Conservation (phyloP, 768 basidiomycete species). For the Boletus barrowsii region DNA sequence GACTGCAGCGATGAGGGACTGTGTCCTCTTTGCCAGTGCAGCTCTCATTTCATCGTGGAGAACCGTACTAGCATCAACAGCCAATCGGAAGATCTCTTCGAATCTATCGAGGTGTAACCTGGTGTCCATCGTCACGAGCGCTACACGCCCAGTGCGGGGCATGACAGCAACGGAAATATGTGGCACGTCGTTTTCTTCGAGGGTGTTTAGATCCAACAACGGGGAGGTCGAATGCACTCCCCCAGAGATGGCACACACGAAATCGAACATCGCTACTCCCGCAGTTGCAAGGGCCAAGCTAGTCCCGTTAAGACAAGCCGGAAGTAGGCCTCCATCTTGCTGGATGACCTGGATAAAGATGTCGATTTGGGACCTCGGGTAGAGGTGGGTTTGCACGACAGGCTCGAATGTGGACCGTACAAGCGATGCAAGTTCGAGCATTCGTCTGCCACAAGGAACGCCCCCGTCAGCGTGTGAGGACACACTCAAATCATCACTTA, state of each 20-base stretch:
- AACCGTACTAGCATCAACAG: slow-evolving; percentile 70
- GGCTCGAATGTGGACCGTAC: slow-evolving; percentile 96
- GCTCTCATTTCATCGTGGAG: slow-evolving; percentile 82
- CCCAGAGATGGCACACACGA: slow-evolving; percentile 85
- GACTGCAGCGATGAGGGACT: slow-evolving; percentile 60
- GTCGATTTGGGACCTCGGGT: slow-evolving; percentile 93
- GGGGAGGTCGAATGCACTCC: slow-evolving; percentile 81
- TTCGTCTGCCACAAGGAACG: slow-evolving; percentile 51
- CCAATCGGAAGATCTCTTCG: slow-evolving; percentile 81
- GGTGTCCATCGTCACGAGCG: slow-evolving; percentile 90
- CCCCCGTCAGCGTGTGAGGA: background rate
- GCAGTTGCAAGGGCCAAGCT: slow-evolving; percentile 89
- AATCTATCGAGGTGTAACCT: slow-evolving; percentile 91
- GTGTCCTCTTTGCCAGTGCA: slow-evolving; percentile 64
- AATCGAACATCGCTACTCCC: slow-evolving; percentile 87
- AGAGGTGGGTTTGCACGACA: slow-evolving; percentile 84
- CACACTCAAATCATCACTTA: slow-evolving; percentile 38
- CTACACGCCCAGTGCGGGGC: slow-evolving; percentile 82
- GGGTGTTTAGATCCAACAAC: slow-evolving; percentile 79
- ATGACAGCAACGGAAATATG: slow-evolving; percentile 86
- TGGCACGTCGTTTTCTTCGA: slow-evolving; percentile 92
- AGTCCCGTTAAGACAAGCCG: slow-evolving; percentile 91
- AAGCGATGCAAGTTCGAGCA: slow-evolving; percentile 80
- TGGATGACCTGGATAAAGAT: slow-evolving; percentile 91
- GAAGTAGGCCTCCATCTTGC: slow-evolving; percentile 89